phyloP scores from a whole-genome alignment of 371 early-diverging fungal genomes.

The Umbelopsis sp. region DNA sequence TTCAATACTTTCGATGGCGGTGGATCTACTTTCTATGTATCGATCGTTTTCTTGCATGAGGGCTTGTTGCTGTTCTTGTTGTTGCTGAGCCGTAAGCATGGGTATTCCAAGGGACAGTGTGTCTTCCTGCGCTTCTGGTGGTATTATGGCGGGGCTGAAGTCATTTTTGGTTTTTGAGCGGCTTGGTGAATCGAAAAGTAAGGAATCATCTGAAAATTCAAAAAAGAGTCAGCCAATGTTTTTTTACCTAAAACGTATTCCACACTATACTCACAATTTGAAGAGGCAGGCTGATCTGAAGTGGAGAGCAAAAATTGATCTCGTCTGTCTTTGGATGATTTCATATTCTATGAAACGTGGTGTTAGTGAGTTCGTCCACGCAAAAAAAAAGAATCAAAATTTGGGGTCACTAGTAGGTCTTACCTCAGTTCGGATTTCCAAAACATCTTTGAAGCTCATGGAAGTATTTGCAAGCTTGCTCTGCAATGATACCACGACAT shows the following conservation, averaged over 20 bases:
- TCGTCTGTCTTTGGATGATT: conserved; percentile 71
- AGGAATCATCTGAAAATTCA: conserved; percentile 8
- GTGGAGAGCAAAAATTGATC: conserved; percentile 60
- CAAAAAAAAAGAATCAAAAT: too few relatives aligned
- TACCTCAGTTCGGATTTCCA: conserved; percentile 90
- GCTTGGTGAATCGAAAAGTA: background rate
- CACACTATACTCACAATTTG: conserved; percentile 33
- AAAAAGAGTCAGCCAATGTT: background rate
- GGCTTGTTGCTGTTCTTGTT: conserved; percentile 67
- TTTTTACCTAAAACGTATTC: background rate
- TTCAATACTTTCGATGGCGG: conserved; percentile 95
- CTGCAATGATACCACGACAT: conserved; percentile 90
- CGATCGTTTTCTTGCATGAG: conserved; percentile 57
- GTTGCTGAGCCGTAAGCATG: conserved; percentile 52
- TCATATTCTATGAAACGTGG: conserved; percentile 61
- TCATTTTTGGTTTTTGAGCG: background rate
- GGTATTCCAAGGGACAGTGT: conserved; percentile 54
- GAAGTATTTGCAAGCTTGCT: conserved; percentile 88
- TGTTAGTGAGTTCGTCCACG: too few relatives aligned
- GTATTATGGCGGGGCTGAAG: conserved; percentile 10
- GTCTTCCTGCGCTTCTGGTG: conserved; percentile 37
- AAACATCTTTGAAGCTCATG: conserved; percentile 88
- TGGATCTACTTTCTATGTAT: conserved; percentile 83
- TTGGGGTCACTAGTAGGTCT: background rate
- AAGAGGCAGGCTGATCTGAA: conserved; percentile 36